Evolutionary conservation across 345 rosid genomes (phyloP).

Genomic region (Citrus australasica): DNA sequence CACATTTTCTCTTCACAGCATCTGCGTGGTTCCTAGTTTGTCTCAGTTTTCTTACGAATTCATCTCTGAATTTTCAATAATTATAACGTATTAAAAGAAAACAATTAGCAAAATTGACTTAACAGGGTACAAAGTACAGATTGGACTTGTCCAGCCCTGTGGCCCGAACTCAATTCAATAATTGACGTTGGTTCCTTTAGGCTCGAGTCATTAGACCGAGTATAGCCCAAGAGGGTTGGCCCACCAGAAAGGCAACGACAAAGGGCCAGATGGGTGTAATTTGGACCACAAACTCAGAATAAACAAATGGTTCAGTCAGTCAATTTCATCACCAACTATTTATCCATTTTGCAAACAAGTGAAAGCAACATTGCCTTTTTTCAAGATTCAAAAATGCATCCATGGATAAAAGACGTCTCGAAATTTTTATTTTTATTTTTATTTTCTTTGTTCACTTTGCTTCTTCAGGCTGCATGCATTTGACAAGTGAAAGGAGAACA

Average conservation of each 20-base stretch:
- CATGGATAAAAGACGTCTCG: background rate
- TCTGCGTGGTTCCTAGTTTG: too few species aligned
- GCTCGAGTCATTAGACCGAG: background rate
- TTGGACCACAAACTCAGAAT: background rate
- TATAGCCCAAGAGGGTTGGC: background rate
- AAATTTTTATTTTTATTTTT: background rate
- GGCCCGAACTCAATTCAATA: background rate
- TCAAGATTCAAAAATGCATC: background rate
- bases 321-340: constrained; percentile 21
- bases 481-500: background rate
- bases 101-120: background rate
- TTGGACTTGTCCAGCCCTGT: background rate
- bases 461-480: background rate
- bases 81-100: background rate
- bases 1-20: too few species aligned
- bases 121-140: background rate
- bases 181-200: background rate
- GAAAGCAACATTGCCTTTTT: constrained; percentile 11
- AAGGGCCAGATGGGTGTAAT: background rate
- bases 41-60: too few species aligned
- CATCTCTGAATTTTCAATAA: too few species aligned
- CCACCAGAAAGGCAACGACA: background rate
- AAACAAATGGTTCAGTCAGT: background rate
- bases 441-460: background rate
- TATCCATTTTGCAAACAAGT: constrained; percentile 1